Base-by-base conservation (phyloP, 371 early-diverging fungal species). In the Apophysomyces ossiformis region DNA sequence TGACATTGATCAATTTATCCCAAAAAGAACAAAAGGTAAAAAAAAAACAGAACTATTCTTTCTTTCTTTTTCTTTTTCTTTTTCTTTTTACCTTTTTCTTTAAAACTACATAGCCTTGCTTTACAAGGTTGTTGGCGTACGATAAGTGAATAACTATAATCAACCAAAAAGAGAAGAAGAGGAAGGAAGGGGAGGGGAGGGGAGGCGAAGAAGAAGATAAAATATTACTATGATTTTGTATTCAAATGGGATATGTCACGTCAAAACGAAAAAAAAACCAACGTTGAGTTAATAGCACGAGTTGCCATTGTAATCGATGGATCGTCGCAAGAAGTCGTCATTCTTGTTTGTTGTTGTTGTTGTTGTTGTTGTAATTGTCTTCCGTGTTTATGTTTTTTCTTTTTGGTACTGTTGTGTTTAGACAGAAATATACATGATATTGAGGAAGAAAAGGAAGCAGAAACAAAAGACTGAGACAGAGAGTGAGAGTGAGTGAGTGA, bases 51-150 rank as follows among this genome's bases (percentile, higher is more conserved):
- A n/a, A n/a, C n/a, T n/a, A n/a, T n/a, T n/a, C n/a, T n/a, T n/a
- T n/a, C n/a, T n/a, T n/a, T n/a, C n/a, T n/a, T n/a, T n/a, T 18
- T 50, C 15, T 9, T 46, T 46, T 16, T 46, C n/a, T 46, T 46
- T 4, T 7, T 13, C 4, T 50, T 5, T 50, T 50, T 62, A 76
- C 82, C 86, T 80, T 83, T 79, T 47, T 87, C 87, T 63, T 81
- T 82, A 50, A 77, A 79, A 67, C 84, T 85, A 67, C 87, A 85
- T 47, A 84, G 74, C 37, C 85, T 68, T 32, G 85, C 87, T 58
- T 79, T 83, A 63, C 64, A 50, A 1, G 87, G 87, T 41, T 85
- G 83, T 63, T 87, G 87, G 21, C 76, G 76, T 36, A 87, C 78
- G 37, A 76, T 62, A 35, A 73, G 68, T 50, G 50, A 50, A 50